phyloP scores from a whole-genome alignment of 352 stramenopile species.

The Pythium chondricola region DNA sequence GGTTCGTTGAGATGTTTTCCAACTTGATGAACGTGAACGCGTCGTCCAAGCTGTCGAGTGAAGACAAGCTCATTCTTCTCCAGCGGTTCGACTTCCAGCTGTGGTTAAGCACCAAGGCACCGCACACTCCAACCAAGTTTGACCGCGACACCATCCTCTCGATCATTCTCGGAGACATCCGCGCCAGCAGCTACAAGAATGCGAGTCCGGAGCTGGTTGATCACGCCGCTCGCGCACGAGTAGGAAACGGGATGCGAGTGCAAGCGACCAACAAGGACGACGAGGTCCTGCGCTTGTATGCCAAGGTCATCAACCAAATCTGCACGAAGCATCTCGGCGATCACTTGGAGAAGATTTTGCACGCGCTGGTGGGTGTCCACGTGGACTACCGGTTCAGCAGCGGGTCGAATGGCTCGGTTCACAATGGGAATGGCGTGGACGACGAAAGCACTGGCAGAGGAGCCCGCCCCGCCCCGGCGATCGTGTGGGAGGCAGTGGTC shows the following conservation, averaged over 20 bases:
- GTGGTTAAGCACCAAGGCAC: conserved; percentile 61
- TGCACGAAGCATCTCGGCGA: conserved; percentile 63
- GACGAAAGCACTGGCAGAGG: conserved; percentile 1
- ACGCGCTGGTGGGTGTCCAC: conserved; percentile 71
- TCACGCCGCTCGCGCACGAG: background rate
- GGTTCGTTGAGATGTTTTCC: conserved; percentile 86
- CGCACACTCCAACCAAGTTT: conserved; percentile 54
- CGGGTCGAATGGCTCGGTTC: background rate
- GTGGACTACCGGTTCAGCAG: conserved; percentile 75
- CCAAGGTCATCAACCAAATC: conserved; percentile 63
- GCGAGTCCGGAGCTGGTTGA: background rate
- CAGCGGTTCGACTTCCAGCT: conserved; percentile 68
- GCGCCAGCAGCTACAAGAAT: conserved; percentile 2
- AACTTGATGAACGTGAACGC: conserved; percentile 76
- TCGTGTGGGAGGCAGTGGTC: conserved; percentile 52
- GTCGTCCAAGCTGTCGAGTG: conserved; percentile 55
- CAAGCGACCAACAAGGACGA: conserved; percentile 15
- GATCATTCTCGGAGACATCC: conserved; percentile 72
- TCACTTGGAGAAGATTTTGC: conserved; percentile 76
- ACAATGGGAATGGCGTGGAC: background rate
- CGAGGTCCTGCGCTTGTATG: conserved; percentile 66
- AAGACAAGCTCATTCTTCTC: conserved; percentile 69
- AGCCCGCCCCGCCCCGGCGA: conserved; percentile 46
- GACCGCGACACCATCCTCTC: conserved; percentile 76
- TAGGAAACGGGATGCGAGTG: background rate